phyloP scores from a whole-genome alignment of 2,329 filamentous ascomycete genomes.

The Colletotrichum tofieldiae region DNA sequence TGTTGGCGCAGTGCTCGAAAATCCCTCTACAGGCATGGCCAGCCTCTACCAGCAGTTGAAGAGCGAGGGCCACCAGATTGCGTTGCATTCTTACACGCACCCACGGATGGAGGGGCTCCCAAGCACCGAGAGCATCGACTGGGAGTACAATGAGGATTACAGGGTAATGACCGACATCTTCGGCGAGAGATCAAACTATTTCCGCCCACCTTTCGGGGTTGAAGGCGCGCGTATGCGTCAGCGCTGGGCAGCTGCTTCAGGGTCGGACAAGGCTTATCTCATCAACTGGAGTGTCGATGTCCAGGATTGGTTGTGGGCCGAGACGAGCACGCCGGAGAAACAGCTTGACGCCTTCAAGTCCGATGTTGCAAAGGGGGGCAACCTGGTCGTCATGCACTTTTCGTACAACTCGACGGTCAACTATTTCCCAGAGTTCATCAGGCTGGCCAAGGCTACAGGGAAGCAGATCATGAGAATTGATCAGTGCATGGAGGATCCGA shows the following conservation, averaged over 20 bases:
- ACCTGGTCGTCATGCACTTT: constrained; percentile 79
- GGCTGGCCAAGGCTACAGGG: constrained; percentile 73
- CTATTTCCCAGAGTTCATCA: constrained; percentile 77
- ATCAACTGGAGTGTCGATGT: constrained; percentile 81
- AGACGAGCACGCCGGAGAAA: constrained; percentile 73
- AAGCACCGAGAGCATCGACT: constrained; percentile 69
- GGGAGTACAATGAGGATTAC: constrained; percentile 73
- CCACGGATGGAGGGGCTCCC: constrained; percentile 75
- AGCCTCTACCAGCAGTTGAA: constrained; percentile 76
- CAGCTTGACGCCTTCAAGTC: constrained; percentile 77
- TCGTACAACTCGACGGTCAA: constrained; percentile 75
- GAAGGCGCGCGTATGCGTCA: constrained; percentile 78
- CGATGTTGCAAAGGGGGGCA: constrained; percentile 74
- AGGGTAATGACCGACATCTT: constrained; percentile 61
- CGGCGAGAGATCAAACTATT: constrained; percentile 64
- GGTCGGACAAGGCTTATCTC: constrained; percentile 68
- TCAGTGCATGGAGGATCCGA: constrained; percentile 76
- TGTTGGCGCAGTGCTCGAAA: constrained; percentile 74
- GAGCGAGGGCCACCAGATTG: constrained; percentile 76
- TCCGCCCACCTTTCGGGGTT: constrained; percentile 79
- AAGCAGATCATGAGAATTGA: constrained; percentile 78
- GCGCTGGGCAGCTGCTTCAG: constrained; percentile 68
- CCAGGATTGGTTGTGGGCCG: constrained; percentile 80
- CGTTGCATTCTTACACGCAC: constrained; percentile 78
- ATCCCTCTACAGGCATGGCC: constrained; percentile 73